phyloP scores from a whole-genome alignment of 495 filamentous ascomycete genomes.

The Neurospora sp. region DNA sequence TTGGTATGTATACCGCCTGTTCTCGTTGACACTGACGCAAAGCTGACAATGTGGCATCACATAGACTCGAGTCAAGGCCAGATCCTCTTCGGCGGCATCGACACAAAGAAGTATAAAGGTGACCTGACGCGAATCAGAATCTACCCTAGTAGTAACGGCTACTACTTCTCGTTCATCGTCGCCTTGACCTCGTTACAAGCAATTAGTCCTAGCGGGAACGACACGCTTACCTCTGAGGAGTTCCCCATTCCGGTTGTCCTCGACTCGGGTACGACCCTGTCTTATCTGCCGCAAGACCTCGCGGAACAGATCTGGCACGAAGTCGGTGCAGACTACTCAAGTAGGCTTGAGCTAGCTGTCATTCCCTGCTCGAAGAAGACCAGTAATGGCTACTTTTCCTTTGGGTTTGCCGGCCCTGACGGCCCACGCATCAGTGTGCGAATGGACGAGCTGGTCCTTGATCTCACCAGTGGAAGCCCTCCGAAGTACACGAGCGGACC shows the following conservation, averaged over 20 bases:
- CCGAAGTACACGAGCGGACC: constrained; percentile 31
- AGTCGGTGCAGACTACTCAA: constrained; percentile 49
- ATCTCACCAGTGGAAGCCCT: constrained; percentile 36
- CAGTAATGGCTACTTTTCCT: constrained; percentile 55
- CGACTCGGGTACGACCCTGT: constrained; percentile 82
- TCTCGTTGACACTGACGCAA: background rate
- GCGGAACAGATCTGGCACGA: constrained; percentile 56
- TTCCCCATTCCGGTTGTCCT: constrained; percentile 62
- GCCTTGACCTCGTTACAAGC: constrained; percentile 52
- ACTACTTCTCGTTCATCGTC: constrained; percentile 57
- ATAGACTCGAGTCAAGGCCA: constrained; percentile 31
- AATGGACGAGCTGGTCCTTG: constrained; percentile 70
- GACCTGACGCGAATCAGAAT: constrained; percentile 58
- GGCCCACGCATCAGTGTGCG: constrained; percentile 59
- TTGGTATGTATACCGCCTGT: constrained; percentile 30
- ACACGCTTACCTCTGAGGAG: constrained; percentile 39
- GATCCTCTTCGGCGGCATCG: constrained; percentile 80
- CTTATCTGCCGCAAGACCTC: constrained; percentile 68
- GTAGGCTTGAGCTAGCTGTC: constrained; percentile 41
- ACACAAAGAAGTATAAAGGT: constrained; percentile 75
- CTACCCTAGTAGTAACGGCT: constrained; percentile 34
- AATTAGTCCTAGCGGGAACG: constrained; percentile 33
- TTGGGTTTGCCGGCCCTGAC: constrained; percentile 55
- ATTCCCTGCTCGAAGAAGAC: constrained; percentile 61
- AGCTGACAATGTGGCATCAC: background rate